These are phyloP conservation scores for Dioscorea alata DNA, from an alignment of 106 monocot species.

Conservation along the genomic window DNA sequence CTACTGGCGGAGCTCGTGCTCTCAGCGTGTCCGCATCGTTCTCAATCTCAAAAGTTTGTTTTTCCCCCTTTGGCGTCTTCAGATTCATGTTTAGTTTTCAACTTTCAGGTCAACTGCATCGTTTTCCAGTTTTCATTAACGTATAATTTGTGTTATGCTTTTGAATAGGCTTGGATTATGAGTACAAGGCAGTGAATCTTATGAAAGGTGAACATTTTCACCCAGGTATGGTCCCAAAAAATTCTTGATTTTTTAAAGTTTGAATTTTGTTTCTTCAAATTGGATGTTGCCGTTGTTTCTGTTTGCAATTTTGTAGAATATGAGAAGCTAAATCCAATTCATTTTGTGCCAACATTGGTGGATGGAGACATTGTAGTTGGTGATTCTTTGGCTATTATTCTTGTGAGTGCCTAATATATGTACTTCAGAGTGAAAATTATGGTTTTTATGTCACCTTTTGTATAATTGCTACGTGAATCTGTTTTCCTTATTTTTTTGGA, in stretches of 20 bases:
- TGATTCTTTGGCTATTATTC: constrained; percentile 29
- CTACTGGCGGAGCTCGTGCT: constrained; percentile 42
- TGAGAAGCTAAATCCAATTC: constrained; percentile 37
- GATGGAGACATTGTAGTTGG: constrained; percentile 23
- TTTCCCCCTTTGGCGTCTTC: not conserved
- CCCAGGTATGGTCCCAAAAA: constrained; percentile 16
- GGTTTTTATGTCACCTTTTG: too few relatives aligned
- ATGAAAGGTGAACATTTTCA: constrained; percentile 26
- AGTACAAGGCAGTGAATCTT: constrained; percentile 44
- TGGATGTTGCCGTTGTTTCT: not conserved
- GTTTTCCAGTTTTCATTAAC: not conserved
- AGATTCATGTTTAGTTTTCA: not conserved
- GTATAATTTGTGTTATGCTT: not conserved
- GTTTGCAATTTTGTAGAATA: constrained; percentile 10
- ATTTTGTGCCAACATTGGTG: constrained; percentile 33
- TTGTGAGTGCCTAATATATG: constrained; percentile 9
- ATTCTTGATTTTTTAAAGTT: not conserved
- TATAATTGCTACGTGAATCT: too few relatives aligned
- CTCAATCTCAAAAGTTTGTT: constrained; percentile 29
- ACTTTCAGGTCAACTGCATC: not conserved
- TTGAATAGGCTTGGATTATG: constrained; percentile 33
- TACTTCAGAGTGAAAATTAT: not conserved
- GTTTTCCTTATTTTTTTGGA: too few relatives aligned
- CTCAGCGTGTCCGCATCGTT: constrained; percentile 36
- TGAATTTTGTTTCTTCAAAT: not conserved